Percentiles rank a stretch among this genome's conserved stretches.
Evolutionary conservation across 768 basidiomycete genomes (phyloP).

Genomic region (Suillus hirtellus): DNA sequence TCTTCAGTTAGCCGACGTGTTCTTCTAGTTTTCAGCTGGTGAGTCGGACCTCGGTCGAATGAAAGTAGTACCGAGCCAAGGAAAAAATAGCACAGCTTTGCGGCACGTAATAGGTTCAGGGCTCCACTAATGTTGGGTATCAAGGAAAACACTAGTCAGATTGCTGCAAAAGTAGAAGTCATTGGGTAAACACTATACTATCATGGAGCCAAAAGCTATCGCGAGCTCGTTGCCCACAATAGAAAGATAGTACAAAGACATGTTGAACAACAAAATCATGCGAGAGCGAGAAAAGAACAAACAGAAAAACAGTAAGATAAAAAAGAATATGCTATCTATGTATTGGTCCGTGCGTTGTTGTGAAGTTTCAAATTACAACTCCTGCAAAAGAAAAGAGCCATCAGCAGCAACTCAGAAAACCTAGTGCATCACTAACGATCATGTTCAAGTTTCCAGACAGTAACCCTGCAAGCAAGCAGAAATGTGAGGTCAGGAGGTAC

Average conservation of each 20-base stretch:
- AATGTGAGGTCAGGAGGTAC: conserved; percentile 17
- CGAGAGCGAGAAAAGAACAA: neutral
- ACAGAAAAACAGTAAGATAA: neutral
- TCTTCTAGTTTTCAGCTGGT: too few relatives aligned
- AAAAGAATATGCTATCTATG: conserved; percentile 1
- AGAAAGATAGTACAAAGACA: neutral
- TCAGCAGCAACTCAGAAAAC: neutral
- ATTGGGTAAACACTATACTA: neutral
- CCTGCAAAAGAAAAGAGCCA: neutral
- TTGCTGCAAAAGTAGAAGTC: neutral
- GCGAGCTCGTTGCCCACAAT: neutral
- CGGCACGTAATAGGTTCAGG: too few relatives aligned
- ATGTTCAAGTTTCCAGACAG: conserved; percentile 76
- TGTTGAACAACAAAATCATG: conserved; percentile 3
- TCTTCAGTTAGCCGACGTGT: too few relatives aligned
- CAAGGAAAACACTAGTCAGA: neutral
- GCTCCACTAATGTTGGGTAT: too few relatives aligned
- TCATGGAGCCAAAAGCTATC: neutral
- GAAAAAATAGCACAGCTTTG: too few relatives aligned
- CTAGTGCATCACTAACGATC: conserved; percentile 47
- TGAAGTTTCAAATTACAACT: neutral
- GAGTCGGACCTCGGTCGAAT: too few relatives aligned
- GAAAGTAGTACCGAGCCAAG: too few relatives aligned
- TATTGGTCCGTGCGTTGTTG: conserved; percentile 2
- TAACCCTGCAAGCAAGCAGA: conserved; percentile 41